Evolutionary conservation across 139 green algal species (phyloP).

Genomic region (Chlamydomonas applanata): DNA sequence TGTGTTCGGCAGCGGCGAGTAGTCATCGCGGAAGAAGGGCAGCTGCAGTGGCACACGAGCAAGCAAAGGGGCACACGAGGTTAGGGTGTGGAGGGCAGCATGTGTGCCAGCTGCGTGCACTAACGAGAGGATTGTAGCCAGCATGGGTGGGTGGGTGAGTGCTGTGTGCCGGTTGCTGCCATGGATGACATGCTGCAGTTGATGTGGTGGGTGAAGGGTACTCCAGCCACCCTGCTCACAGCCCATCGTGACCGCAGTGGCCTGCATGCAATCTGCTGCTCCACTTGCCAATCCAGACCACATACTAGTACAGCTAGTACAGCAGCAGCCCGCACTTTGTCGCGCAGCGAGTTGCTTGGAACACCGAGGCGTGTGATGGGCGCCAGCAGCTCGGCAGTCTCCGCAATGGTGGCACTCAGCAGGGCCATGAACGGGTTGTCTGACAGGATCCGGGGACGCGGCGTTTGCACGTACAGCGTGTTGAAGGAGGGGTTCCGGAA

Average conservation of each 20-base stretch:
- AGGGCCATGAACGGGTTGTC: slow-evolving; percentile 19
- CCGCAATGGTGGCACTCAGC: slow-evolving; percentile 24
- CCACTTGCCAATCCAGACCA: slow-evolving; percentile 13
- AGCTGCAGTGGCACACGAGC: background rate
- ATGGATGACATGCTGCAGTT: too few species aligned
- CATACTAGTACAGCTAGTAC: too few species aligned
- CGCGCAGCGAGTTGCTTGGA: slow-evolving; percentile 30
- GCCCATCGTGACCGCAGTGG: too few species aligned
- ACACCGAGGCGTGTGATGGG: slow-evolving; percentile 39
- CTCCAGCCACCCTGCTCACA: too few species aligned
- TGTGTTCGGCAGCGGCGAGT: slow-evolving; percentile 16
- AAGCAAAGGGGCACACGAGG: too few species aligned
- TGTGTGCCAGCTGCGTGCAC: slow-evolving; percentile 1
- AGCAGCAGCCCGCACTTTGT: slow-evolving; percentile 42
- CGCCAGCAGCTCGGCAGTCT: slow-evolving; percentile 36
- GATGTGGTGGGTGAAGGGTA: too few species aligned
- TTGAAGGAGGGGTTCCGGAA: slow-evolving; percentile 36
- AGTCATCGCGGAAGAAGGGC: slow-evolving; percentile 16
- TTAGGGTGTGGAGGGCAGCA: background rate
- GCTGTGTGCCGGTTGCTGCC: background rate
- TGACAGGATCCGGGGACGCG: background rate
- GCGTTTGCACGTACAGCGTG: slow-evolving; percentile 41
- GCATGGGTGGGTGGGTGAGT: background rate
- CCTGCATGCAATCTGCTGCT: too few species aligned
- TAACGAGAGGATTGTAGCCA: background rate